Conservation (phyloP, 192 early-diverging fungal genomes). For the Geranomyces michiganensis region DNA sequence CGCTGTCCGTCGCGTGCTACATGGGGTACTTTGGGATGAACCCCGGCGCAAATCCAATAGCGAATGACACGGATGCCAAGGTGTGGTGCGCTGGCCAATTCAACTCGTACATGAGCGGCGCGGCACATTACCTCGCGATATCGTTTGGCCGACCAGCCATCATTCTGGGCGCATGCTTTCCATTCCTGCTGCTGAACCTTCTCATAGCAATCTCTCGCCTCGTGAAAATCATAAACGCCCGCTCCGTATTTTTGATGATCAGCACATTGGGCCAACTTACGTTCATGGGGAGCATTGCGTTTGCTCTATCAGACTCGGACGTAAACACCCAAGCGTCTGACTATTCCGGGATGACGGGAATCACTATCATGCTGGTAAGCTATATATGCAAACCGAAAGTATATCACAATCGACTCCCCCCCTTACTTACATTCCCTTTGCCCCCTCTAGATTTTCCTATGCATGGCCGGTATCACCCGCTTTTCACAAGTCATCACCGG, state of each 20-base stretch:
- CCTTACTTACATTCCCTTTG: background rate
- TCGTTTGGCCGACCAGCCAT: slow-evolving; percentile 17
- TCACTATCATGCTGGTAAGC: slow-evolving; percentile 23
- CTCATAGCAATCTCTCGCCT: slow-evolving; percentile 12
- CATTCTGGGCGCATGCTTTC: slow-evolving; percentile 13
- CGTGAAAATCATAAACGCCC: slow-evolving; percentile 8
- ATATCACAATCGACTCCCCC: background rate
- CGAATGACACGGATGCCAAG: too few species aligned
- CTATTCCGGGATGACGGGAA: background rate
- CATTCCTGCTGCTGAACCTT: slow-evolving; percentile 14
- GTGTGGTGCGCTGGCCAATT: too few species aligned
- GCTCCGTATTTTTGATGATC: slow-evolving; percentile 18
- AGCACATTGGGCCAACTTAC: slow-evolving; percentile 14
- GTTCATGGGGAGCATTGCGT: slow-evolving; percentile 1
- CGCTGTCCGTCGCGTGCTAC: too few species aligned
- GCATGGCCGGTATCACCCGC: slow-evolving; percentile 29
- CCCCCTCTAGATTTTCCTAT: slow-evolving; percentile 2
- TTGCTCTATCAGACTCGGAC: background rate
- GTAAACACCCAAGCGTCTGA: slow-evolving; percentile 1
- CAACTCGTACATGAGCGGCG: background rate
- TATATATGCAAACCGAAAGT: too few species aligned
- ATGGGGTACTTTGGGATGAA: too few species aligned
- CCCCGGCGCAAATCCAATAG: too few species aligned
- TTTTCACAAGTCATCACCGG: slow-evolving; percentile 16
- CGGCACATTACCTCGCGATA: background rate